A percentile compares a stretch with the other conserved stretches of the same genome.
Conservation (phyloP, 2,329 filamentous ascomycete species). For the Arthrobotrys conoides region DNA sequence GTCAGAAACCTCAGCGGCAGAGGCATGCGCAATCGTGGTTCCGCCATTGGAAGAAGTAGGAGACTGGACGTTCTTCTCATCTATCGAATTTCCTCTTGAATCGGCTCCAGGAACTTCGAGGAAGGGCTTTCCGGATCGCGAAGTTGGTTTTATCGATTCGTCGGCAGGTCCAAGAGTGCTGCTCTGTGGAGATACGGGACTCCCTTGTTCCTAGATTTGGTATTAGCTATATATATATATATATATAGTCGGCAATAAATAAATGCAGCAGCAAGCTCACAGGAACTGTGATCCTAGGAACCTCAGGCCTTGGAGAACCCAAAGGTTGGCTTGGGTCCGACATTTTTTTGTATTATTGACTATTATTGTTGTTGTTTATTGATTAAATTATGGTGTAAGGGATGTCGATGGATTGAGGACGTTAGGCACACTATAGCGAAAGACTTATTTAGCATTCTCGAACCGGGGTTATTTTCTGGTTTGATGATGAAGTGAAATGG, state of each 20-base stretch:
- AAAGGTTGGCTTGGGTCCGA: constrained; percentile 49
- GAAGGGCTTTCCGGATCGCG: constrained; percentile 55
- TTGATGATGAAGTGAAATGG: not conserved
- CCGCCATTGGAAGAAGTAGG: constrained; percentile 58
- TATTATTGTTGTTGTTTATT: constrained; percentile 25
- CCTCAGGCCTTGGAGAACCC: constrained; percentile 56
- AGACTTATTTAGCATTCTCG: constrained; percentile 53
- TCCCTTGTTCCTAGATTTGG: constrained; percentile 44
- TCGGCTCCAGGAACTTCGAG: constrained; percentile 46
- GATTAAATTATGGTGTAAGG: constrained; percentile 13
- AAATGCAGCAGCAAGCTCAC: constrained; percentile 23
- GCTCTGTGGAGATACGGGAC: constrained; percentile 34
- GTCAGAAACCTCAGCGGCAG: constrained; percentile 64
- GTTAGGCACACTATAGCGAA: constrained; percentile 46
- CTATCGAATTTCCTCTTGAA: constrained; percentile 57
- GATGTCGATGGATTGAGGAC: constrained; percentile 28
- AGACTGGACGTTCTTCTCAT: constrained; percentile 59
- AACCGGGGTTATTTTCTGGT: not conserved
- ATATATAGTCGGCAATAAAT: not conserved
- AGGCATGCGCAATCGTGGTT: constrained; percentile 58
- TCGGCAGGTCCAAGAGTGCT: constrained; percentile 35
- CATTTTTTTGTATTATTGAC: constrained; percentile 42
- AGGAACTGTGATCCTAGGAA: constrained; percentile 51
- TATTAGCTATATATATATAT: not conserved
- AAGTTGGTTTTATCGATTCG: constrained; percentile 50